Conservation (phyloP, 495 filamentous ascomycete species). For the Friedmanniomyces endolithicus region DNA sequence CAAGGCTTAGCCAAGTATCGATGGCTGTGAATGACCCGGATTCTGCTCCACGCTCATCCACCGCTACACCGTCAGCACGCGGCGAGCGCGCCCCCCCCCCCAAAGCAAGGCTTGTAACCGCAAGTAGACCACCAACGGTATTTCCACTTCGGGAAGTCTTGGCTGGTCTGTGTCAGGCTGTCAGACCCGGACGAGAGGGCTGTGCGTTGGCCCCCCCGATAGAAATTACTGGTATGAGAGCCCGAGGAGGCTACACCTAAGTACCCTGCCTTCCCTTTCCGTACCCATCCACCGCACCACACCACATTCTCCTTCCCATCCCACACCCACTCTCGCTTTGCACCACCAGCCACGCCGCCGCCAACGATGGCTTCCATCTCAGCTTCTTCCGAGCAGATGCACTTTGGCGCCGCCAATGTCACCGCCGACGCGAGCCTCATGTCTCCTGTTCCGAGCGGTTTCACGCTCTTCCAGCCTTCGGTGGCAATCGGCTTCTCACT, state of each 20-base stretch:
- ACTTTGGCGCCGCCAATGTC: not conserved
- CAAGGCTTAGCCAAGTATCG: too few species aligned
- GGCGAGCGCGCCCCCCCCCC: too few species aligned
- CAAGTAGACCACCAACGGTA: too few species aligned
- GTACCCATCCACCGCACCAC: not conserved
- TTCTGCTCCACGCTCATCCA: too few species aligned
- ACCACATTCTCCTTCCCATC: not conserved
- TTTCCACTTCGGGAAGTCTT: not conserved
- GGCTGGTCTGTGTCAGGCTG: not conserved
- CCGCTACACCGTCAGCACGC: too few species aligned
- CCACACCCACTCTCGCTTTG: not conserved
- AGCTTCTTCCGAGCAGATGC: slow-evolving; percentile 1
- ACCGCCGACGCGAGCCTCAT: not conserved
- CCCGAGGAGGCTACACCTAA: too few species aligned
- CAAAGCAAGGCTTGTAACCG: not conserved
- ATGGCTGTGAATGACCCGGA: too few species aligned
- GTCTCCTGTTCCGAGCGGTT: slow-evolving; percentile 1
- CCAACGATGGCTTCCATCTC: not conserved
- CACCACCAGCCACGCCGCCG: not conserved
- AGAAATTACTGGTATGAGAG: too few species aligned
- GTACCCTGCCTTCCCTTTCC: not conserved
- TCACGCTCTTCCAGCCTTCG: slow-evolving; percentile 2
- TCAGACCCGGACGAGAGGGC: not conserved
- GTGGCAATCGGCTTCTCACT: slow-evolving; percentile 3
- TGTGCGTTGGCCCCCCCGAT: not conserved